phyloP scores from a whole-genome alignment of 2,329 filamentous ascomycete genomes.

The Colletotrichum tofieldiae region DNA sequence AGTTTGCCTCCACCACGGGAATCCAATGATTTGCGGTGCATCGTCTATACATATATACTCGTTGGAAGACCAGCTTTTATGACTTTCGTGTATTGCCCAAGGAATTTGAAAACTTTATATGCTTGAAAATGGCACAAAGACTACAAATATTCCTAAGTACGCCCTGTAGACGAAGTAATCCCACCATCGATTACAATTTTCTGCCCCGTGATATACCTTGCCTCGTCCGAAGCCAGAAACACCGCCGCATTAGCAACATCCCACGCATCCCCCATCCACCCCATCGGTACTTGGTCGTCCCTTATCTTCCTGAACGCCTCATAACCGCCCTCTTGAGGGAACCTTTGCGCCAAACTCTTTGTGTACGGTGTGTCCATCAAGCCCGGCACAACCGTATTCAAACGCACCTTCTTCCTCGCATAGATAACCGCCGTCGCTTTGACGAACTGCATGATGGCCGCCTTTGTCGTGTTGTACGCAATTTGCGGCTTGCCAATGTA shows the following conservation, averaged over 20 bases:
- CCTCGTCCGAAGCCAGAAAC: slow-evolving; percentile 66
- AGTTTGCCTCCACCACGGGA: too few relatives aligned
- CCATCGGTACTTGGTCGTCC: slow-evolving; percentile 71
- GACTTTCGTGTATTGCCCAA: too few relatives aligned
- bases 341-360: slow-evolving; percentile 59
- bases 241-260: slow-evolving; percentile 72
- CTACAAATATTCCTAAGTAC: neutral
- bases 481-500: slow-evolving; percentile 67
- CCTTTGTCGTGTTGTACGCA: slow-evolving; percentile 68
- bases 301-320: slow-evolving; percentile 60
- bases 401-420: slow-evolving; percentile 60
- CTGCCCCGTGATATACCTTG: slow-evolving; percentile 73
- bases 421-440: slow-evolving; percentile 67
- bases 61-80: too few relatives aligned
- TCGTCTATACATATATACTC: too few relatives aligned
- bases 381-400: slow-evolving; percentile 71
- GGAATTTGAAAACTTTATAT: too few relatives aligned
- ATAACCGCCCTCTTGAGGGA: slow-evolving; percentile 52
- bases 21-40: too few relatives aligned
- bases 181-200: slow-evolving; percentile 66
- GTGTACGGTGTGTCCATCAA: slow-evolving; percentile 69
- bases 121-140: neutral
- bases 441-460: slow-evolving; percentile 66
- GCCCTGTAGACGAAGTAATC: slow-evolving; percentile 55
- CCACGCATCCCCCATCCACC: slow-evolving; percentile 71